Evolutionary conservation across 257 asterid species (phyloP), one percentile per base, ranked within the genome.

Genomic region (Buddleja alternifolia): DNA sequence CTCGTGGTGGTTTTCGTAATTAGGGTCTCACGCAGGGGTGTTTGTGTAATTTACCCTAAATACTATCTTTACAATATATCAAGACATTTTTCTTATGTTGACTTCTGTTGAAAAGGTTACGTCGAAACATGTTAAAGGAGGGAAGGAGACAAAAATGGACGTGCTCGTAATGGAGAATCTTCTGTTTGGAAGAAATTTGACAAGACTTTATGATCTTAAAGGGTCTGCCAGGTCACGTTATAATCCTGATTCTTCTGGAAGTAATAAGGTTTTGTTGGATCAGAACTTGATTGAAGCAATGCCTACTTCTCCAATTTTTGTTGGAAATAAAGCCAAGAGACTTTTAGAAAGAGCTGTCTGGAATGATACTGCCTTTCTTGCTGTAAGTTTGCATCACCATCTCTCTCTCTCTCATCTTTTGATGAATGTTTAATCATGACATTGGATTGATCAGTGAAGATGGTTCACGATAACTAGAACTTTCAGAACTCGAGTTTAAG

Each of bases 251-350:
- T 69, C 94, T 58, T 84, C 95, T 25, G 97, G 97, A 78, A 89
- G 86, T 51, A 93, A 93, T 66, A 90, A 90, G 78, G 97, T 93
- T 61, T 74, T 93, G 73, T 74, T 93, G 81, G 99, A 93, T 69
- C 96, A 93, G 84, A 93, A 93, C 81, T 84, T 90, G 85, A 88
- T 93, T 47, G 99, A 93, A 79, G 86, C 97, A 53, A 90, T 93
- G 99, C 97, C 99, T 73, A 93, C 97, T 51, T 87, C 90, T 77
- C 99, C 99, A 2, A 90, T 93, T 36, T 93, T 93, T 75, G 96
- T 93, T 8, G 96, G 99, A 55, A 86, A 86, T 74, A 94, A 86
- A 80, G 97, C 97, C 73, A 90, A 89, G 78, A 78, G 96, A 73
- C 69, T 85, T 15, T 59, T 94, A 60, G 96, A 91, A 78, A 80